These are phyloP conservation scores for Nephelium lappaceum DNA, from an alignment of 345 rosid genomes.

Conservation along the genomic window DNA sequence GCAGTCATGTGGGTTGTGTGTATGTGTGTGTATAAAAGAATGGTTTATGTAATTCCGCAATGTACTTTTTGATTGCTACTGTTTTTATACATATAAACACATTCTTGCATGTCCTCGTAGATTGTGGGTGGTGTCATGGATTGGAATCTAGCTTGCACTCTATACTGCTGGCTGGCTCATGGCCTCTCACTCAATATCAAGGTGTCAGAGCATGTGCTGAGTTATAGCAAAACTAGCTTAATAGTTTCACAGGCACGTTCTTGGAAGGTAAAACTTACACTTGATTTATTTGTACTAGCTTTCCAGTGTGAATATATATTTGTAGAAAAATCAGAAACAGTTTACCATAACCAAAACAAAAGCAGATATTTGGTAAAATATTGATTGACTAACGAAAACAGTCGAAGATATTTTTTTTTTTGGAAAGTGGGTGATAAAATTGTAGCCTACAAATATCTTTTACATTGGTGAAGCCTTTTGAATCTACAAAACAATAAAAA, in stretches of 20 bases:
- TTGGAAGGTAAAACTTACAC: conserved; percentile 1
- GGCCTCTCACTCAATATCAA: neutral
- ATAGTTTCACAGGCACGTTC: conserved; percentile 1
- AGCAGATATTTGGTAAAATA: neutral
- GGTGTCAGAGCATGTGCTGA: conserved; percentile 10
- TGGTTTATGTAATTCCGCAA: neutral
- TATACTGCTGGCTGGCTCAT: neutral
- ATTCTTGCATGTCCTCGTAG: neutral
- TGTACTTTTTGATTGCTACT: neutral
- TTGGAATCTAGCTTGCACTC: conserved; percentile 1
- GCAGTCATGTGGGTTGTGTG: conserved; percentile 3
- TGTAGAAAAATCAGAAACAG: no score
- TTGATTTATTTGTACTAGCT: neutral
- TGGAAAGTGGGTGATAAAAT: neutral
- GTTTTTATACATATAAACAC: neutral
- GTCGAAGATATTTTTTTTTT: no score
- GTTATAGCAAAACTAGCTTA: neutral
- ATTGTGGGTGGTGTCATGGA: neutral
- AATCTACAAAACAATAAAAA: neutral
- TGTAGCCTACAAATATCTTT: conserved; percentile 8
- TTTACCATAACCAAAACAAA: neutral
- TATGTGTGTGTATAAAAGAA: neutral
- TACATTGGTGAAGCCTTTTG: conserved; percentile 14
- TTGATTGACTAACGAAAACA: neutral
- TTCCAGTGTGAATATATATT: no score